Conservation (phyloP, 352 stramenopile species). For the Phytophthora lateralis region DNA sequence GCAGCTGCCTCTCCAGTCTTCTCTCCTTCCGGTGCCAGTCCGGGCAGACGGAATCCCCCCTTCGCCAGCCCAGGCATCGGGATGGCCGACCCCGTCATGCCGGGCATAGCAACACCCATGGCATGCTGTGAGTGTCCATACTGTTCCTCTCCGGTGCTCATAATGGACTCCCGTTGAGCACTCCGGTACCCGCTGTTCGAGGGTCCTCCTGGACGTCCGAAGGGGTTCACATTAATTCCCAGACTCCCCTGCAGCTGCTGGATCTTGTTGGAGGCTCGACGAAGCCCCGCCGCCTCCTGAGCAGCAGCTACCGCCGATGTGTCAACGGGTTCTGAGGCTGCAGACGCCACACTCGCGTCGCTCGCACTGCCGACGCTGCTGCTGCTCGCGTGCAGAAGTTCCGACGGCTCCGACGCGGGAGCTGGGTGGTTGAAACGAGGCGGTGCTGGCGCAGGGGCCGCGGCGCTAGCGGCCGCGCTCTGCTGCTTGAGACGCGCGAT, state of each 20-base stretch:
- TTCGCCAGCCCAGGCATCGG: slow-evolving; percentile 85
- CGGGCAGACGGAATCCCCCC: slow-evolving; percentile 64
- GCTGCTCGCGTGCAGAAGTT: slow-evolving; percentile 12
- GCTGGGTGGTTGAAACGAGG: slow-evolving; percentile 36
- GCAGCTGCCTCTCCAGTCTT: slow-evolving; percentile 34
- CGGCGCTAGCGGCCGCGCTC: slow-evolving; percentile 45
- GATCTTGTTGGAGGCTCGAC: slow-evolving; percentile 59
- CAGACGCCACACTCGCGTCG: slow-evolving; percentile 19
- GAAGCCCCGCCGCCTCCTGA: slow-evolving; percentile 36
- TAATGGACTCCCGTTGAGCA: slow-evolving; percentile 58
- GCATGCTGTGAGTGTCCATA: slow-evolving; percentile 72
- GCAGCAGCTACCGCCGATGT: slow-evolving; percentile 37
- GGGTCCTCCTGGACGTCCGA: slow-evolving; percentile 52
- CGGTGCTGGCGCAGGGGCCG: slow-evolving; percentile 26
- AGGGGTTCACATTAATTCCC: slow-evolving; percentile 88
- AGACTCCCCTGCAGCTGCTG: slow-evolving; percentile 79
- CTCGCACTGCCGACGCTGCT: slow-evolving; percentile 22
- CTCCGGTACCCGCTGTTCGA: slow-evolving; percentile 43
- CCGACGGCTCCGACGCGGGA: slow-evolving; percentile 13
- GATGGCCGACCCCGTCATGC: slow-evolving; percentile 75
- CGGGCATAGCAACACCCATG: slow-evolving; percentile 80
- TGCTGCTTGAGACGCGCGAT: slow-evolving; percentile 79
- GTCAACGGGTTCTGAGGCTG: slow-evolving; percentile 25
- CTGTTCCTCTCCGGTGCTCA: slow-evolving; percentile 82
- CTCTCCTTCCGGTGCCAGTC: slow-evolving; percentile 50